Evolutionary conservation across 1,139 yeast species (phyloP), one percentile per base, ranked within the genome.

Genomic region (Barnettozyma hawaiiensis): DNA sequence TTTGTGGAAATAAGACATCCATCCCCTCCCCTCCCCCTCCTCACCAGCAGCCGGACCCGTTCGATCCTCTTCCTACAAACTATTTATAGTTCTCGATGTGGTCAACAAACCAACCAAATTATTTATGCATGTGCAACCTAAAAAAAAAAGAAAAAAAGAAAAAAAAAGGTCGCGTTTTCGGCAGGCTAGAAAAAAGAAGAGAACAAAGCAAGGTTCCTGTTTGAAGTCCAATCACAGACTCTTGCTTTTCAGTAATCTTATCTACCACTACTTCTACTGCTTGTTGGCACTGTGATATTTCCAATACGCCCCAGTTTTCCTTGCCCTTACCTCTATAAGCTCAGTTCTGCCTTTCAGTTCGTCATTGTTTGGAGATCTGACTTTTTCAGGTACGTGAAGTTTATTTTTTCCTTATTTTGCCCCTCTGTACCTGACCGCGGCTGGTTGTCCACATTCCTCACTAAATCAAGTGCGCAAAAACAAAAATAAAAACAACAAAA

Each of bases 391-490:
- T 14, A 26, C 16, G 4, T 3, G 21, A 5, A 20, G 6, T 29
- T 29, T 29, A 16, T n/a, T 16, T 18, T 29, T n/a, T n/a, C n/a
- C n/a, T n/a, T n/a, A n/a, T n/a, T n/a, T n/a, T n/a, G n/a, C n/a
- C n/a, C n/a, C n/a, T 14, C 19, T 29, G 32, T 16, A 18, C 21
- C 21, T 29, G 32, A 29, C 19, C n/a, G n/a, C n/a, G n/a, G n/a
- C n/a, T n/a, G n/a, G n/a, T n/a, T n/a, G n/a, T n/a, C n/a, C 32
- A 29, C 32, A 29, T 29, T 29, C 32, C 32, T 16, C 32, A 18
- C 32, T 29, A 16, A 29, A 29, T 29, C 32, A 29, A 26, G 16
- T 6, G 16, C 29, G 29, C 29, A 29, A 29, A 29, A 29, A 29
- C 35, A 20, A 31, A 18, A 20, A 31, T 16, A 19, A 16, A 31